Evolutionary conservation across 495 filamentous ascomycete genomes (phyloP), one percentile per base, ranked within the genome.

Genomic region (Trichocladium antarcticum): DNA sequence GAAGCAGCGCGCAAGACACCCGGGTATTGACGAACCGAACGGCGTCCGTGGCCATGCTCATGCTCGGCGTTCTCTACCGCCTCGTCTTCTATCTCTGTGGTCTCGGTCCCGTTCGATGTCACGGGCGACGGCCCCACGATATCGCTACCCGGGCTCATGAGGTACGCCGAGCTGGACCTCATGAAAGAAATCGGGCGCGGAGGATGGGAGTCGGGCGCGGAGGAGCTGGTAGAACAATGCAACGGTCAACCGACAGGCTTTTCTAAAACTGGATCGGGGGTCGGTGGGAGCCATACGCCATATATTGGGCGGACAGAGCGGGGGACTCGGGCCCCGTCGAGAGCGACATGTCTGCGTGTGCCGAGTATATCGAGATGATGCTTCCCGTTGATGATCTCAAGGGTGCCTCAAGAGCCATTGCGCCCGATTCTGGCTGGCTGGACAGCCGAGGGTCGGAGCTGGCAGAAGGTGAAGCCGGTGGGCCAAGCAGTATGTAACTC

Each of bases 11-110:
- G 7, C 16, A 7, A 5, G 16, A 27, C n/a, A 5, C 4, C 7
- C 27, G 3, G n/a, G 1, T 11, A 16, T 42, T 50, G 37, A 61
- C 69, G 43, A 46, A 70, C 54, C 49, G 69, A 69, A 34, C 59
- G 64, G 38, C 62, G 65, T 12, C 63, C 61, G 55, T 56, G 64
- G 29, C 28, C 34, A 22, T 42, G 51, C 35, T 41, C 49, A 37
- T 58, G 55, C 40, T 51, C 49, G 42, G 38, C 50, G 45, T 55
- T 54, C 47, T 74, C 72, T 32, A 78, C 76, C 50, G 73, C 72
- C n/a, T 82, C 79, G 50, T 86, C 82, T 38, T 88, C 84, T 16
- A 88, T 84, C 56, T 87, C 79, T 15, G 79, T 83, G 17, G 68
- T 75, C 49, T 82, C 79, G 51, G 83, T 85, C 38, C 81, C 82